Evolutionary conservation across 768 basidiomycete genomes (phyloP), one percentile per base, ranked within the genome.

Genomic region (Leccinum subgranulosum): DNA sequence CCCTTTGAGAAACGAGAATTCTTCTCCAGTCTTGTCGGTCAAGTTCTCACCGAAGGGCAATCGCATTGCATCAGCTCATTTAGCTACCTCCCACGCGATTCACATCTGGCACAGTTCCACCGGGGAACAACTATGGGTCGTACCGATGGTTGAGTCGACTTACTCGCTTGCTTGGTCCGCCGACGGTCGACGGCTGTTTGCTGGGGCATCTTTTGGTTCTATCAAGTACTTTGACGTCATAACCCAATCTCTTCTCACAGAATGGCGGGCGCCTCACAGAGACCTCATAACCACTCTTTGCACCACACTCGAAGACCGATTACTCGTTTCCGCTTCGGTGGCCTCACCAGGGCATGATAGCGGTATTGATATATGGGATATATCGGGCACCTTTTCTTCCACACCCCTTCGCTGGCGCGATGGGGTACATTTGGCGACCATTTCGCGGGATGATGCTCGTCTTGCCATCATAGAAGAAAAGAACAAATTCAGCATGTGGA

Each of bases 1-100:
- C 6, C 55, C 61, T 27, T 6, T 60, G 23, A 25, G 3, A 15
- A 45, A 60, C 25, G 39, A 49, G 4, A 43, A 33, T 14, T 51
- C 45, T 12, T 52, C 50, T 19, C 50, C 57, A 1, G 31, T 64
- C 10, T 52, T 54, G 17, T 60, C 62, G 1, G 33, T 65, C 57
- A 62, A 61, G 54, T 64, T 65, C 48, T 65, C 64, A 1, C 63
- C 63, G 2, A n/a, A 34, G 1, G 64, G 63, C 8, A 41, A 15
- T 12, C 58, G 34, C 31, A 55, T 65, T 9, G 63, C 61, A 4
- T 55, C 56, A 12, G 51, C 46, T 15, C 36, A 15, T 17, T 2
- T 34, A 9, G 25, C 31, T 21, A 47, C 47, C 23, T n/a, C 15
- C 33, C 15, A 2, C 8, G 39, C 53, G 10, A 28, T 63, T 28